Conservation (phyloP, 202 grass and related monocot species). For the Musa balbisiana region DNA sequence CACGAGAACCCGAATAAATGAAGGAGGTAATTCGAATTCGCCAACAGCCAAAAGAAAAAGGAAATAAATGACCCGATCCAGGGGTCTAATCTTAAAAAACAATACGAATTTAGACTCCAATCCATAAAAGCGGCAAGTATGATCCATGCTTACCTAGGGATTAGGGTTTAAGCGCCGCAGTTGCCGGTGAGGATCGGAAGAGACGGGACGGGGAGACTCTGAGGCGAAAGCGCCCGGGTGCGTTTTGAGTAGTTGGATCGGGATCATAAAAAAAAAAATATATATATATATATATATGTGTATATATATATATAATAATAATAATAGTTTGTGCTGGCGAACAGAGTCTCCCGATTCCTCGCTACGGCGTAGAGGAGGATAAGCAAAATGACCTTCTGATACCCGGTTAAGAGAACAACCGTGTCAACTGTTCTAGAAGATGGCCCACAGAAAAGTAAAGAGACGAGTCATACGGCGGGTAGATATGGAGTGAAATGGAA, state of each 20-base stretch:
- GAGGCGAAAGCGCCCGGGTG: background rate
- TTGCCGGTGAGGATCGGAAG: background rate
- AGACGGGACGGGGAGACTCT: no score
- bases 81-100: background rate
- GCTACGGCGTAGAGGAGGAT: background rate
- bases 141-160: background rate
- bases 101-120: background rate
- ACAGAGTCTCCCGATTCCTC: background rate
- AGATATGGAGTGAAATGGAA: no score
- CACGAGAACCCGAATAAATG: background rate
- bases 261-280: background rate
- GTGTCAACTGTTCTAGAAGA: background rate
- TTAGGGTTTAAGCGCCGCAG: background rate
- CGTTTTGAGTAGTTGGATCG: background rate
- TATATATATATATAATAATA: no score
- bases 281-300: no score
- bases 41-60: background rate
- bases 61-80: background rate
- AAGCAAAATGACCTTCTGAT: background rate
- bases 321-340: background rate
- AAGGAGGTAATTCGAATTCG: background rate
- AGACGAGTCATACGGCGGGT: no score
- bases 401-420: no score
- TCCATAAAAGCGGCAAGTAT: background rate
- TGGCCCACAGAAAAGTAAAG: background rate